These are phyloP conservation scores for Fusarium sp. DNA, from an alignment of 2,329 filamentous ascomycete genomes.

Conservation along the genomic window DNA sequence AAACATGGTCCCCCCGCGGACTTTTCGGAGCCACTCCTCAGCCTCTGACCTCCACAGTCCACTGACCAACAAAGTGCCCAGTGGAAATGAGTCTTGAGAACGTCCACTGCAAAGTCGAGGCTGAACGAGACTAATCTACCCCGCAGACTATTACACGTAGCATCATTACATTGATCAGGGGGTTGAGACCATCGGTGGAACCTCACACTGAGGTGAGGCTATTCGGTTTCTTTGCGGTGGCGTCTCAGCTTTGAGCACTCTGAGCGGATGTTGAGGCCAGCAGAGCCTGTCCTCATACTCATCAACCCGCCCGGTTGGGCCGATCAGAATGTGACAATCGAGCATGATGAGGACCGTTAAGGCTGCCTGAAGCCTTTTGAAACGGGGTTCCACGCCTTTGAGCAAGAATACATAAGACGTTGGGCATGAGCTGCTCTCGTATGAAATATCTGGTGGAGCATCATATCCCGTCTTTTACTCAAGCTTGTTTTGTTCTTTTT, in stretches of 20 bases:
- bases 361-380: accelerated
- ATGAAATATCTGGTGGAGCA: background rate
- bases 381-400: background rate
- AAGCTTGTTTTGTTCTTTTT: background rate
- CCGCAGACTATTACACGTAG: background rate
- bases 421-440: background rate
- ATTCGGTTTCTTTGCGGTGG: accelerated
- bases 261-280: no score
- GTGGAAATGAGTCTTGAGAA: no score
- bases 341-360: background rate
- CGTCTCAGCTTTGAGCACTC: background rate
- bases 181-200: background rate
- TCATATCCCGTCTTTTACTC: background rate
- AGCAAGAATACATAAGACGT: background rate
- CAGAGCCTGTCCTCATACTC: no score
- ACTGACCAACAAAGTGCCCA: background rate
- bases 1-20: background rate
- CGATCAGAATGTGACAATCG: background rate
- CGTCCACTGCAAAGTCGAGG: background rate
- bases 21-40: background rate
- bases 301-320: background rate
- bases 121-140: background rate
- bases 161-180: background rate
- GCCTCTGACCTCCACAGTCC: background rate
- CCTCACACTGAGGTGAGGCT: background rate